Evolutionary conservation across 2,329 filamentous ascomycete species (phyloP).

Genomic region (Drechslerella coelobrocha): DNA sequence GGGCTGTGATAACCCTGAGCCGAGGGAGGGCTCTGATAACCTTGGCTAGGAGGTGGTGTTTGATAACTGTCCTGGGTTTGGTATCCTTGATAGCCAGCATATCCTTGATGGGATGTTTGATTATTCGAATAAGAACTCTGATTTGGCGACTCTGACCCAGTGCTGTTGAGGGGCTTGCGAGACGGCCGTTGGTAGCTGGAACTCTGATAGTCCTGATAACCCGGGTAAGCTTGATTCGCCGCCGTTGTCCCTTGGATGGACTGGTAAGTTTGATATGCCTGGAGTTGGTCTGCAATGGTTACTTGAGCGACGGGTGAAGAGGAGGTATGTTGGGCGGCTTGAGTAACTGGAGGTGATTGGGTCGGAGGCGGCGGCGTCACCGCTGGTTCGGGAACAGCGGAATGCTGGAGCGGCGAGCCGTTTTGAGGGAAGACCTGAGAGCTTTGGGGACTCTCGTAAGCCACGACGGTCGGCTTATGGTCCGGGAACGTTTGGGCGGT

Average conservation of each 20-base stretch:
- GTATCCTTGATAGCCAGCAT: constrained; percentile 6
- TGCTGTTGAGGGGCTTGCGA: constrained; percentile 28
- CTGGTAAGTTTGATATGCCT: constrained; percentile 29
- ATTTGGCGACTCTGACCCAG: constrained; percentile 1
- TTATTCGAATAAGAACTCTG: neutral
- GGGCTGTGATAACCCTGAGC: constrained; percentile 17
- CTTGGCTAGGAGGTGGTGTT: constrained; percentile 17
- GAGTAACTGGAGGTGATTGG: neutral
- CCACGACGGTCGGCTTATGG: too few species aligned
- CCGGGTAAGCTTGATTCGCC: neutral
- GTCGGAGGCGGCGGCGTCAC: too few species aligned
- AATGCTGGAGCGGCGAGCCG: neutral
- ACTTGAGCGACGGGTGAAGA: neutral
- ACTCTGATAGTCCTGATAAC: constrained; percentile 4
- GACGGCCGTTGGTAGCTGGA: constrained; percentile 23
- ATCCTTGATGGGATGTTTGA: neutral
- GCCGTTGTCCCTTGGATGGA: neutral
- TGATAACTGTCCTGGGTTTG: constrained; percentile 21
- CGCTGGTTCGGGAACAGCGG: neutral
- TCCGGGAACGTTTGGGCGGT: too few species aligned
- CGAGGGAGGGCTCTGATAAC: constrained; percentile 15
- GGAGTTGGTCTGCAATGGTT: constrained; percentile 38
- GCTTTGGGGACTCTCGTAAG: too few species aligned
- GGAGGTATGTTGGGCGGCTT: neutral
- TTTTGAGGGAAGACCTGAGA: too few species aligned